Evolutionary conservation across 2,329 filamentous ascomycete genomes (phyloP), one percentile per base, ranked within the genome.

Genomic region (Phyllosticta ampelicida): DNA sequence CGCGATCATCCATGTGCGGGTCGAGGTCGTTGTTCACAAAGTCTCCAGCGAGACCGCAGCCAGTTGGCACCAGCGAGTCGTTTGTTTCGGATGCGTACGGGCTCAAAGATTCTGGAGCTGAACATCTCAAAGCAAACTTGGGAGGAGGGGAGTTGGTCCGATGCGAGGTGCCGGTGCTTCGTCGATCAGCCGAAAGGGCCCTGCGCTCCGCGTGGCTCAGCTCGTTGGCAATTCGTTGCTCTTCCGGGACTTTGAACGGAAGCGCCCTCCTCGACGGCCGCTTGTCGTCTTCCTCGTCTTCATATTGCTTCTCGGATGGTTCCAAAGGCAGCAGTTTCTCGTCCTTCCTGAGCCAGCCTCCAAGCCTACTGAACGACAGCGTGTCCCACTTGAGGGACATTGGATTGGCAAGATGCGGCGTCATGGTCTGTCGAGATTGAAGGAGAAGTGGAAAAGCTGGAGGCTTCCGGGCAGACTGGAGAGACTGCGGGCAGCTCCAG

Each of bases 131-230:
- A 10, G 70, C 60, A 13, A 69, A 68, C n/a, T 69, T 55, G 9
- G 68, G 67, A 3, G 68, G 70, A 5, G 73, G 73, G 19, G 75
- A 76, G 19, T 66, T 71, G 53, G 73, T 71, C 65, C 78, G 75
- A 60, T 74, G 74, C 56, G 63, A 72, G 57, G 63, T 52, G 9
- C 70, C 63, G 70, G 68, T 61, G 71, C 56, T 54, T 52, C 53
- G 70, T 58, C 71, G 73, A 66, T 78, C 85, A 54, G 81, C 78
- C 9, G 87, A 92, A 13, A 84, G 77, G 10, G 86, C 83, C 66
- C 89, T 82, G 62, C 75, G 75, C 66, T 82, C 86, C 52, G 82
- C 79, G 23, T 78, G 73, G 29, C 83, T 81, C 5, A 82, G 80
- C 53, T 85, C 77, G 49, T 84, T 78, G n/a, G 36, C 36, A n/a